These are phyloP conservation scores for Macrotyloma uniflorum DNA, from an alignment of 306 rosid species.

Conservation along the genomic window DNA sequence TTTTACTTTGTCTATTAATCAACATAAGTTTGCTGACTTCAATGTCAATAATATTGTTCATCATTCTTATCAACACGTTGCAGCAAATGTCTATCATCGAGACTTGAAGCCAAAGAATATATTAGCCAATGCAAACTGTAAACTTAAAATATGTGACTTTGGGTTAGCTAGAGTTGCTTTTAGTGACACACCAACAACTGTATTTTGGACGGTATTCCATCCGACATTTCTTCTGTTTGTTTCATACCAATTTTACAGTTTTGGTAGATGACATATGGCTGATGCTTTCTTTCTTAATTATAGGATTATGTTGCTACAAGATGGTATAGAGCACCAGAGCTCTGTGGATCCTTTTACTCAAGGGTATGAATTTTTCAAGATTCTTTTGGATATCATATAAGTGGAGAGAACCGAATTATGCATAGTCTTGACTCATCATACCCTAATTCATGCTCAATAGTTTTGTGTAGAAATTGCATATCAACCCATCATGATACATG, in stretches of 20 bases:
- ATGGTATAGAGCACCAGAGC: constrained; percentile 99
- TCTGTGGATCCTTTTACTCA: constrained; percentile 95
- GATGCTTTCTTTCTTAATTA: constrained; percentile 29
- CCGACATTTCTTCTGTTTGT: background rate
- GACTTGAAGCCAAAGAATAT: constrained; percentile 97
- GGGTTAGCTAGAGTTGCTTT: constrained; percentile 97
- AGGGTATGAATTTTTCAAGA: constrained; percentile 58
- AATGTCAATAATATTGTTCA: constrained; percentile 17
- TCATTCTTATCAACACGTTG: constrained; percentile 47
- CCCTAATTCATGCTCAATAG: constrained; percentile 30
- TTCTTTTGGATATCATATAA: constrained; percentile 9
- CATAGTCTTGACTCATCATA: constrained; percentile 7
- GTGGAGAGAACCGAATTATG: constrained; percentile 6
- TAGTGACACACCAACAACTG: constrained; percentile 83
- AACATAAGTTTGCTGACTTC: background rate
- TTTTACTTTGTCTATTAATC: constrained; percentile 10
- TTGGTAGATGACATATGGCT: constrained; percentile 20
- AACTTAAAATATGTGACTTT: constrained; percentile 95
- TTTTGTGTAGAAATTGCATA: constrained; percentile 36
- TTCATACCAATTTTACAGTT: constrained; percentile 1
- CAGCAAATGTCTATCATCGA: constrained; percentile 97
- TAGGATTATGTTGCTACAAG: constrained; percentile 99
- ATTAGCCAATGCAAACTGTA: constrained; percentile 96
- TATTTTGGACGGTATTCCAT: constrained; percentile 91
- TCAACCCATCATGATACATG: constrained; percentile 30